phyloP scores from a whole-genome alignment of 306 rosid genomes.

The Prinsepia uniflora region DNA sequence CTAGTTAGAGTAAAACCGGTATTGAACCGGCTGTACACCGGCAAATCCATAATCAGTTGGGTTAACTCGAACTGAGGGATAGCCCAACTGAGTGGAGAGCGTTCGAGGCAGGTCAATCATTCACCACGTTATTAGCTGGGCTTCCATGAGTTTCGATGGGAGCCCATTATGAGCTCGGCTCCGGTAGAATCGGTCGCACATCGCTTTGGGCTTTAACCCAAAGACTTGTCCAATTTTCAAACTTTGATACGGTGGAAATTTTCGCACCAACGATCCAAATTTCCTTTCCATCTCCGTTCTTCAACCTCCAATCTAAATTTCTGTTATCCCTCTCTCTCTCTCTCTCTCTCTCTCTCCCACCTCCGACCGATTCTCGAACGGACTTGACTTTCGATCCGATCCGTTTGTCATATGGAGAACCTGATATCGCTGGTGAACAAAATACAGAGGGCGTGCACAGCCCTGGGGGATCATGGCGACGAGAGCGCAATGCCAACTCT shows the following conservation, averaged over 20 bases:
- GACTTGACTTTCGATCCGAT: constrained; percentile 2
- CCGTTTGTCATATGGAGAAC: constrained; percentile 57
- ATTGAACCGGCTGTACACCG: no score
- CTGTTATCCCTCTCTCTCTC: constrained; percentile 4
- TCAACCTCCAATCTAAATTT: constrained; percentile 6
- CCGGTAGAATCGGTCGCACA: neutral
- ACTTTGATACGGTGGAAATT: neutral
- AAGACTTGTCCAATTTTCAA: neutral
- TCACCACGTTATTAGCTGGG: neutral
- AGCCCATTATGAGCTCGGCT: neutral
- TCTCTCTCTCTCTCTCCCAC: constrained; percentile 8
- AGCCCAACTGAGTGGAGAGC: no score
- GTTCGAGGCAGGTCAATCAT: no score
- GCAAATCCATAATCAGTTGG: no score
- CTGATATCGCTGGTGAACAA: constrained; percentile 85
- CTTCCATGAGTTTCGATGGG: neutral
- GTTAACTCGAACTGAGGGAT: no score
- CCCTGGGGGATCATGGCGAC: constrained; percentile 85
- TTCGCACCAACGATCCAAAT: constrained; percentile 3
- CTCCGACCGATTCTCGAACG: neutral
- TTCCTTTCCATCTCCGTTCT: constrained; percentile 19
- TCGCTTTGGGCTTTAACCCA: neutral
- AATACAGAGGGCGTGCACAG: constrained; percentile 92
- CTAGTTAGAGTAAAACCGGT: no score
- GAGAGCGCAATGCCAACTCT: constrained; percentile 78